A percentile compares a stretch with the other conserved stretches of the same genome.
Conservation (phyloP, 495 filamentous ascomycete genomes). For the Coniosporium apollinis region DNA sequence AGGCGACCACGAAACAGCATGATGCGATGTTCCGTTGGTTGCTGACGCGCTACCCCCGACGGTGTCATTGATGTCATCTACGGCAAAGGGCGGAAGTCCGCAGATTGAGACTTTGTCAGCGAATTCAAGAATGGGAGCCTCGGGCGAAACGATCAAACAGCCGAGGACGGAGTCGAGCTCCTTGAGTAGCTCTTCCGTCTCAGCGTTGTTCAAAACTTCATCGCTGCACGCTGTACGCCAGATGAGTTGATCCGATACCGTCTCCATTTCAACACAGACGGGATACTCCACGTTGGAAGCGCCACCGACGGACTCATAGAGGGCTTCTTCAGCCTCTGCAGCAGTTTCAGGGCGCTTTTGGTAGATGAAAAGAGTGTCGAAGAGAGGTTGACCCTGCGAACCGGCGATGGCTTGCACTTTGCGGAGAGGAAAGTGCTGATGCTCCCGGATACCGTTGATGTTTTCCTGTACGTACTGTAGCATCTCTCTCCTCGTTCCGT, state of each 20-base stretch:
- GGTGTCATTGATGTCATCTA: constrained; percentile 7
- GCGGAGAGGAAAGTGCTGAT: constrained; percentile 52
- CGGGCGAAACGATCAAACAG: constrained; percentile 29
- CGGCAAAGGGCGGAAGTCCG: constrained; percentile 26
- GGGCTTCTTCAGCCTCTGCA: constrained; percentile 3
- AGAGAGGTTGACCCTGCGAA: constrained; percentile 11
- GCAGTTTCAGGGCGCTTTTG: constrained; percentile 26
- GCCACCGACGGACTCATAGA: constrained; percentile 42
- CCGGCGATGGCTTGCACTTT: constrained; percentile 35
- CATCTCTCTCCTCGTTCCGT: constrained; percentile 43
- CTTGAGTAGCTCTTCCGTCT: constrained; percentile 30
- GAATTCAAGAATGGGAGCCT: constrained; percentile 36
- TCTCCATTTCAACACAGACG: constrained; percentile 64
- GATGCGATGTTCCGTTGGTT: too few relatives aligned
- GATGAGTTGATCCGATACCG: constrained; percentile 31
- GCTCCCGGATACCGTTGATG: constrained; percentile 32
- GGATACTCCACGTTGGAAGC: constrained; percentile 55
- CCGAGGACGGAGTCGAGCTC: constrained; percentile 37
- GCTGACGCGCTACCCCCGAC: constrained; percentile 2
- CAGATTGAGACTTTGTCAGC: constrained; percentile 32
- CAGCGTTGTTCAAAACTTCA: constrained; percentile 27
- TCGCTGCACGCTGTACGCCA: constrained; percentile 58
- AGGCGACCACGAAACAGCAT: neutral
- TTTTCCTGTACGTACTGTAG: constrained; percentile 42
- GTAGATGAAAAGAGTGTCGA: constrained; percentile 55